Evolutionary conservation across 164 flowering plant genomes (phyloP).

Genomic region (Vitis vinifera): DNA sequence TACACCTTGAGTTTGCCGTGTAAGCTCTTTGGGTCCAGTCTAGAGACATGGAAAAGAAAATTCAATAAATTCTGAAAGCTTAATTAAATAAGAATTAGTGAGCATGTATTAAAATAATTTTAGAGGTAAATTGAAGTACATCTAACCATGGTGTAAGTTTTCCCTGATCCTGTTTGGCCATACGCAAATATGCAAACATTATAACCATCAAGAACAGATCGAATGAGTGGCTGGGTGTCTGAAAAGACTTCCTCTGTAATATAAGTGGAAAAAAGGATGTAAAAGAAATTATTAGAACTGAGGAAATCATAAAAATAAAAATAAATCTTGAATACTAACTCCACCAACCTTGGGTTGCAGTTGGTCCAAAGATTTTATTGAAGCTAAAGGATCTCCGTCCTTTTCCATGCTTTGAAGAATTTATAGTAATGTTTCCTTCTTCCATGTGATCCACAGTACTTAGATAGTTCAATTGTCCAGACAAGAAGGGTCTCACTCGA

Average conservation of each 20-base stretch:
- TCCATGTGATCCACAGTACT: conserved; percentile 75
- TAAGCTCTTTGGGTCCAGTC: conserved; percentile 89
- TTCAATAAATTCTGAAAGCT: background rate
- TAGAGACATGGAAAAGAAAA: conserved; percentile 29
- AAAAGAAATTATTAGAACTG: background rate
- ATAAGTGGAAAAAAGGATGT: conserved; percentile 2
- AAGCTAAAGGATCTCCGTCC: conserved; percentile 75
- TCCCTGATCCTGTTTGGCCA: conserved; percentile 99
- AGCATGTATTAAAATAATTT: background rate
- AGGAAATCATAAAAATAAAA: background rate
- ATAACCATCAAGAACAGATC: conserved; percentile 97
- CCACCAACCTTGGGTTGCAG: conserved; percentile 82
- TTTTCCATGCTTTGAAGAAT: conserved; percentile 74
- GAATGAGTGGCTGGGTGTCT: conserved; percentile 89
- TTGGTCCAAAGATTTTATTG: conserved; percentile 93
- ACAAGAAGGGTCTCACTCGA: conserved; percentile 88
- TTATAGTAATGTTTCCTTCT: conserved; percentile 74
- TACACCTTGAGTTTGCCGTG: conserved; percentile 85
- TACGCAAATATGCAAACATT: conserved; percentile 99
- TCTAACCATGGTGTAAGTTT: conserved; percentile 92
- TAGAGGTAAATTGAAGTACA: background rate
- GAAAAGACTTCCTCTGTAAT: conserved; percentile 87
- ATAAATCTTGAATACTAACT: background rate
- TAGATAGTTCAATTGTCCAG: conserved; percentile 51
- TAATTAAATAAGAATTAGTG: conserved; percentile 1